phyloP scores from a whole-genome alignment of 108 stramenopile genomes.

The Cyclotella sp. region DNA sequence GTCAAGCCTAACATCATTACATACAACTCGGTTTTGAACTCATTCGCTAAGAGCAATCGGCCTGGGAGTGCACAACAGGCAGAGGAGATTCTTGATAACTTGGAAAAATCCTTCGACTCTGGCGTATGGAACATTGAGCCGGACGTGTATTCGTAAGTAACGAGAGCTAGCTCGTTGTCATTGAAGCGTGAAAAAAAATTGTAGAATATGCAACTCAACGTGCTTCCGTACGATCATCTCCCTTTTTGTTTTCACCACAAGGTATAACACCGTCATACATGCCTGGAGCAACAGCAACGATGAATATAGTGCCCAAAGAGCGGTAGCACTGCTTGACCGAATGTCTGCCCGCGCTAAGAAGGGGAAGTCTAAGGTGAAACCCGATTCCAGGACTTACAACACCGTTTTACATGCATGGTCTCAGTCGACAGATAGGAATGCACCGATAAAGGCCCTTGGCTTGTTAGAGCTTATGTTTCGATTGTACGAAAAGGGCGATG shows the following conservation, averaged over 20 bases:
- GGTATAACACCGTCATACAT: slow-evolving; percentile 48
- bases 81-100: slow-evolving; percentile 41
- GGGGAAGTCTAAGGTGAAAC: slow-evolving; percentile 30
- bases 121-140: slow-evolving; percentile 34
- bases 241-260: background rate
- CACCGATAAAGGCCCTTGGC: slow-evolving; percentile 48
- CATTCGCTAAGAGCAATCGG: slow-evolving; percentile 56
- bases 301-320: slow-evolving; percentile 26
- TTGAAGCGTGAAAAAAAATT: too few species aligned
- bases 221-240: background rate
- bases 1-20: slow-evolving; percentile 51
- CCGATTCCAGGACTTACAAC: slow-evolving; percentile 66
- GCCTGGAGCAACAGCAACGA: slow-evolving; percentile 50
- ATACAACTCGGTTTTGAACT: slow-evolving; percentile 66
- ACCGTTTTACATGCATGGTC: slow-evolving; percentile 70
- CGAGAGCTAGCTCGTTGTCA: too few species aligned
- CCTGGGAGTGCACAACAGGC: slow-evolving; percentile 33
- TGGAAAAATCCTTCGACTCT: slow-evolving; percentile 32
- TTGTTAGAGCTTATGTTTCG: slow-evolving; percentile 49
- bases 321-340: slow-evolving; percentile 50
- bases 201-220: too few species aligned
- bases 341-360: slow-evolving; percentile 33
- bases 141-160: slow-evolving; percentile 46
- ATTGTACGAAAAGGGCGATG: slow-evolving; percentile 36
- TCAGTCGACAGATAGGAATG: slow-evolving; percentile 52